These are phyloP conservation scores for Apiospora malaysiana DNA, from an alignment of 2,329 filamentous ascomycete genomes.

Conservation along the genomic window DNA sequence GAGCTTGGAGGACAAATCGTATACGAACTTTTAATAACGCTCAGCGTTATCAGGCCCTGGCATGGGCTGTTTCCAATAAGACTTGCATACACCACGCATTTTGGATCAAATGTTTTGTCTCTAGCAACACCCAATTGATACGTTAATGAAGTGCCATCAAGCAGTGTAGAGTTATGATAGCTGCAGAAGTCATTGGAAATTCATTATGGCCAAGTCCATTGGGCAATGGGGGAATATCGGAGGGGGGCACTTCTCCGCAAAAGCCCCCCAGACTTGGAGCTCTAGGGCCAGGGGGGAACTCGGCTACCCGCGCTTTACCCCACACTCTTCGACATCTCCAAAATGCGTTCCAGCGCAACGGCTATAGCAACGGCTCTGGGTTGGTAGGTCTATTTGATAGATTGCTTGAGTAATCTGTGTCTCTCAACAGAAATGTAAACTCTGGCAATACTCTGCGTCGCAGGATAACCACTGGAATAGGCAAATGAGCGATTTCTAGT, in stretches of 20 bases:
- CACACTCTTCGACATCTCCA: neutral
- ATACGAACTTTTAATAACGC: slow-evolving; percentile 5
- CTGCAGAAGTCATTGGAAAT: neutral
- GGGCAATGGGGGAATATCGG: neutral
- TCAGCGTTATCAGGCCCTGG: neutral
- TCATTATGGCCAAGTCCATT: neutral
- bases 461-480: neutral
- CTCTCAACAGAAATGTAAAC: too few species aligned
- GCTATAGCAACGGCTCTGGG: neutral
- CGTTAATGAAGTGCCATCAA: neutral
- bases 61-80: neutral
- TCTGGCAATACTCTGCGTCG: too few species aligned
- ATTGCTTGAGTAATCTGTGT: neutral
- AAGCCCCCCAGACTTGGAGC: slow-evolving; percentile 3
- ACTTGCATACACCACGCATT: neutral
- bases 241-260: slow-evolving; percentile 8
- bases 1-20: neutral
- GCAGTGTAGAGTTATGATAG: neutral
- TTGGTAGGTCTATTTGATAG: neutral
- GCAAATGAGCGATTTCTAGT: neutral
- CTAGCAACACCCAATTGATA: neutral
- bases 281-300: neutral
- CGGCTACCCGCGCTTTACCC: neutral
- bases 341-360: neutral
- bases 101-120: neutral